A percentile compares a stretch with the other conserved stretches of the same genome.
These are phyloP conservation scores for Berkeleyomyces rouxiae DNA, from an alignment of 2,329 filamentous ascomycete species.

Conservation along the genomic window DNA sequence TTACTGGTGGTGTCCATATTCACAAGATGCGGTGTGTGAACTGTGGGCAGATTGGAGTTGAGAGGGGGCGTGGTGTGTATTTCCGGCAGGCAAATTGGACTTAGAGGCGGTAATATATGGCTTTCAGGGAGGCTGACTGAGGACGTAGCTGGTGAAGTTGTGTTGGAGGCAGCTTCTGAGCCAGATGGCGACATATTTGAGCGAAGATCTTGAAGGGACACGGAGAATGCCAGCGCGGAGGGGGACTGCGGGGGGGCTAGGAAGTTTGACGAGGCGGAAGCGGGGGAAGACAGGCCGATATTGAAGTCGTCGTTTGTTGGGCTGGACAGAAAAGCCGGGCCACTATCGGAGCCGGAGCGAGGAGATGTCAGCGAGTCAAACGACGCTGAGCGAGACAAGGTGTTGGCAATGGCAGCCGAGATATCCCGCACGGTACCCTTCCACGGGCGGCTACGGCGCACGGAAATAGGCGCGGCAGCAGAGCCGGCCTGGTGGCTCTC, in stretches of 20 bases:
- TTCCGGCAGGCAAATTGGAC: neutral
- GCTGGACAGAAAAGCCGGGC: conserved; percentile 17
- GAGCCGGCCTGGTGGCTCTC: conserved; percentile 45
- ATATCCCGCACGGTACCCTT: conserved; percentile 39
- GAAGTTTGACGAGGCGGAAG: conserved; percentile 6
- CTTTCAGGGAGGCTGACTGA: neutral
- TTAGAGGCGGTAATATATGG: neutral
- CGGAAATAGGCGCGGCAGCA: conserved; percentile 25
- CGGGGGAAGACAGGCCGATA: conserved; percentile 3
- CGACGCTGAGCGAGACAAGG: conserved; percentile 6
- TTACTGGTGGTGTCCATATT: conserved; percentile 58
- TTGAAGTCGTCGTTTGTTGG: conserved; percentile 16
- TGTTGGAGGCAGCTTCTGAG: neutral
- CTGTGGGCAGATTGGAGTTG: conserved; percentile 31
- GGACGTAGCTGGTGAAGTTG: neutral
- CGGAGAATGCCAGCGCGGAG: conserved; percentile 13
- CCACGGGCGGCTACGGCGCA: conserved; percentile 56
- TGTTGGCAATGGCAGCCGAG: conserved; percentile 17
- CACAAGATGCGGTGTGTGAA: conserved; percentile 31
- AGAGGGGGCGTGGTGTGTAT: neutral
- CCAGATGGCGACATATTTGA: neutral
- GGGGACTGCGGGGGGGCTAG: conserved; percentile 19
- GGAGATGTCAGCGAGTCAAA: conserved; percentile 14
- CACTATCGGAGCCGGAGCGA: conserved; percentile 9
- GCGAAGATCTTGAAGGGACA: conserved; percentile 9